Conservation (phyloP, 179 eudicot genomes). For the Camellia oleifera region DNA sequence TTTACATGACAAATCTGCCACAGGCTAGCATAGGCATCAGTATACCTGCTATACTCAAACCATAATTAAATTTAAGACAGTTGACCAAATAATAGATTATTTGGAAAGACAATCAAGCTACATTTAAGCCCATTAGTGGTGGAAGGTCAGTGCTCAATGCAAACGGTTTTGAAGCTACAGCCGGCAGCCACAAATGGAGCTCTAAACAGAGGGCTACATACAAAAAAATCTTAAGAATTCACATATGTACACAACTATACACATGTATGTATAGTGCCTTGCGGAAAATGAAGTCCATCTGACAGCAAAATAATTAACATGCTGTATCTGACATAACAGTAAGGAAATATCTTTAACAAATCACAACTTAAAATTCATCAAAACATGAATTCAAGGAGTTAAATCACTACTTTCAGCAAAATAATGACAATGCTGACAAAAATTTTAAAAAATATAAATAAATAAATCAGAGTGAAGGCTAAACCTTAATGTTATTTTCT, state of each 20-base stretch:
- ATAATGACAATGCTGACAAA: not conserved
- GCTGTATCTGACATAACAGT: not conserved
- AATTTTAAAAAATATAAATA: not conserved
- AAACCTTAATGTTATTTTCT: constrained; percentile 71
- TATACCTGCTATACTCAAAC: not conserved
- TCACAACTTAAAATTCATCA: not conserved
- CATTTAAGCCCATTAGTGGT: not conserved
- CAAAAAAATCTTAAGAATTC: not conserved
- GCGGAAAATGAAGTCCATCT: not conserved
- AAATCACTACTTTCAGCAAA: not conserved
- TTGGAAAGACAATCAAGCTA: not conserved
- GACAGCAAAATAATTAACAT: not conserved
- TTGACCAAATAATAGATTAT: not conserved
- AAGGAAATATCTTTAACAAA: not conserved
- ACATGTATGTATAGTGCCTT: not conserved
- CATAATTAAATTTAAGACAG: not conserved
- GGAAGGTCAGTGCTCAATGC: not conserved
- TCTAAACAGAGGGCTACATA: constrained; percentile 1
- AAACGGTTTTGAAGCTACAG: not conserved
- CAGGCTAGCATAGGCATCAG: not conserved
- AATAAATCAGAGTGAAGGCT: not conserved
- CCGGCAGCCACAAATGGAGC: not conserved
- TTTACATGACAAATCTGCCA: not conserved
- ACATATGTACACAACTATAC: not conserved
- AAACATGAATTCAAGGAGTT: not conserved